Base-by-base conservation (phyloP, 129 eudicot genomes). In the Smallanthus sonchifolius region DNA sequence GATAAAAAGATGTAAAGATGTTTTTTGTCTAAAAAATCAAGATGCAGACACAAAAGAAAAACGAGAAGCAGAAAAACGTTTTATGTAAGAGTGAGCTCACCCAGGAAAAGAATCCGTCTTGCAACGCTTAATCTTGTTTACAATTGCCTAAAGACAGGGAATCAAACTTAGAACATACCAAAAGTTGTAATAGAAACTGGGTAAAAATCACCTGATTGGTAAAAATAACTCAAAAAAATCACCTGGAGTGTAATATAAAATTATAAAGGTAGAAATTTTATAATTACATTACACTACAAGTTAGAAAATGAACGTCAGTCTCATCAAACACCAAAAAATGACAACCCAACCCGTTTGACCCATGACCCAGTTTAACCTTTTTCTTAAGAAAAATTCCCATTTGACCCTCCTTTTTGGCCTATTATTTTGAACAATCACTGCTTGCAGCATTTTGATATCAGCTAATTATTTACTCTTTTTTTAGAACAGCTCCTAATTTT, bases 81-180 rank as follows among this genome's bases (percentile, higher is more conserved):
- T 36, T 3, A 59, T 34, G 47, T 35, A 59, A 47, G 43, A 77
- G 37, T 15, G 65, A 77, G 57, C 91, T 72, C 57, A 94, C 99
- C 97, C 88, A 4, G 96, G 66, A 82, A 78, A 88, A 16, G 99
- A 91, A 80, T 94, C 99, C 6, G 99, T 94, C 90, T 94, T 94
- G 92, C 99, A 94, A 37, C 99, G 99, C 80, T 91, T 94, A 65
- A 94, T 88, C 75, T 94, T 94, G 84, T 88, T 94, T 65, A 91
- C 96, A 70, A 94, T 94, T 64, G 83, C 94, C 99, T 92, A 79
- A 38, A 77, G 77, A 42, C 13, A 28, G 17, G 66, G 55, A 51
- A 65, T 10, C 42, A 54, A 69, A 44, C 9, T 11, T 14, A 70
- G 57, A 56, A 65, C 34, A 62, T 28, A 32, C 15, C 2, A 16